Evolutionary conservation across 2,329 filamentous ascomycete genomes (phyloP).

Genomic region (Fusarium armeniacum): DNA sequence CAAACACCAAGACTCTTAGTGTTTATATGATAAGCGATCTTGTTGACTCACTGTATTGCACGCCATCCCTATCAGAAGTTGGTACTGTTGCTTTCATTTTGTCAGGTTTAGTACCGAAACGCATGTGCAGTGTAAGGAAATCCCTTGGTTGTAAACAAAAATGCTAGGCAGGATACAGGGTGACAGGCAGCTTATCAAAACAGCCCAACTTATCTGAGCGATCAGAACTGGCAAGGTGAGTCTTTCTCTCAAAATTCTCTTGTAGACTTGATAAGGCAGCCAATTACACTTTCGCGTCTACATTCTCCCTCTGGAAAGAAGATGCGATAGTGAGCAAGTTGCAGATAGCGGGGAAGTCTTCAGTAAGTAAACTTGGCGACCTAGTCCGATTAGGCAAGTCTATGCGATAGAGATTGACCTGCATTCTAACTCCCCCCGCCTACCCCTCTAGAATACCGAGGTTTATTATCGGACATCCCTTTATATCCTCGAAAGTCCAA

Average conservation of each 20-base stretch:
- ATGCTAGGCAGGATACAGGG: neutral
- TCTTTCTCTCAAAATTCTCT: neutral
- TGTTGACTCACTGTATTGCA: too few species aligned
- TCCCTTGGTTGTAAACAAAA: neutral
- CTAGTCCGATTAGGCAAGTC: conserved; percentile 7
- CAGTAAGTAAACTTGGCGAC: neutral
- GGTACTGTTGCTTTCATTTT: neutral
- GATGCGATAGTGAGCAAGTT: neutral
- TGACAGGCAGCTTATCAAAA: too few species aligned
- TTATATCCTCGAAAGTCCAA: neutral
- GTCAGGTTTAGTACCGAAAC: neutral
- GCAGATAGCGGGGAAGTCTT: neutral
- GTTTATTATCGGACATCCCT: neutral
- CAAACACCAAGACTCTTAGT: neutral
- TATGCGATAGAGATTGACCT: neutral
- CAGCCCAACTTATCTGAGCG: neutral
- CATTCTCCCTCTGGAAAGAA: neutral
- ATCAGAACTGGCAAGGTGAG: neutral
- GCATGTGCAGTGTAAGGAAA: neutral
- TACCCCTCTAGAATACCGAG: neutral
- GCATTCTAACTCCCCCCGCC: neutral
- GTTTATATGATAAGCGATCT: neutral
- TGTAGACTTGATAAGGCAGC: neutral
- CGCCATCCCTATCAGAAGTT: too few species aligned
- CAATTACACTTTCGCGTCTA: neutral